Evolutionary conservation across 2,329 filamentous ascomycete genomes (phyloP), one percentile per base, ranked within the genome.

Genomic region (Fusarium fujikuroi): DNA sequence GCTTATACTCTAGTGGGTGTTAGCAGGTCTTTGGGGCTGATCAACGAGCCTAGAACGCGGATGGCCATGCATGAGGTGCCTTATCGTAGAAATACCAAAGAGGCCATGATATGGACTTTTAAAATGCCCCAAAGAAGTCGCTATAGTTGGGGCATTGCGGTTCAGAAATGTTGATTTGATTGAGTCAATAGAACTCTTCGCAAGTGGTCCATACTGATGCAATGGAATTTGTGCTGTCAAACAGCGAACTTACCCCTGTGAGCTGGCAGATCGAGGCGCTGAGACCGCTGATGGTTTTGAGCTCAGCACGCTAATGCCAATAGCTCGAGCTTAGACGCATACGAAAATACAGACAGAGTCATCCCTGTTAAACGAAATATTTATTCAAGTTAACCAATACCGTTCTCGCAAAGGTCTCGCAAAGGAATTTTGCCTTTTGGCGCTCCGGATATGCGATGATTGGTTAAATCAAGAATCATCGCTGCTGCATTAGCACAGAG

Each of bases 121-220:
- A 10, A 10, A 9, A 28, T 3, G 12, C 19, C 18, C 5, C 6
- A 28, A 9, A 10, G 19, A 21, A 28, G 18, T 10, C 9, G 8
- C 9, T 7, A 21, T 9, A 28, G 11, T 21, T 46, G 18, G 18
- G 3, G 3, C 5, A 21, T 14, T 21, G 8, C 7, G 2, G 8
- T 7, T 28, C 4, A 28, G 25, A 28, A 12, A 3, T 21, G 23
- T 28, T 4, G 18, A 21, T 28, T 47, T 5, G 25, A 21, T 23
- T 10, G 6, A 34, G 30, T 11, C 7, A 9, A 7, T 14, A 0
- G n/a, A 23, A 10, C 19, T 23, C 8, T 14, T 19, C 8, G 19
- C 4, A 23, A 6, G 7, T 19, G 16, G 10, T 25, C 25, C 25
- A 25, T 15, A 23, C 11, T 3, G 11, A 19, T 34, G 16, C n/a